These are phyloP conservation scores for Fusarium citri DNA, from an alignment of 2,329 filamentous ascomycete genomes.

Conservation along the genomic window DNA sequence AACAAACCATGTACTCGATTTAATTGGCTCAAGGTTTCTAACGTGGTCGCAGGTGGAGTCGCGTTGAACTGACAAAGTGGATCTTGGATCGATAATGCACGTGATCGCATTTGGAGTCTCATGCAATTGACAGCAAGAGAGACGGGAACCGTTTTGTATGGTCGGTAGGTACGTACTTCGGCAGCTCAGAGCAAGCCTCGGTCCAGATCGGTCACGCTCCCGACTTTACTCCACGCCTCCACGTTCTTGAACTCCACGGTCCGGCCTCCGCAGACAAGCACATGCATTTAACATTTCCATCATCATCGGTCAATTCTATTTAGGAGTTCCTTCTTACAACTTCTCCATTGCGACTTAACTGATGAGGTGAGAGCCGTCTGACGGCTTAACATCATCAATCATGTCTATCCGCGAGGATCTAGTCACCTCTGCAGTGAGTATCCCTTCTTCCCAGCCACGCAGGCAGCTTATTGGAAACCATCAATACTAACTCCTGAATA, in stretches of 20 bases:
- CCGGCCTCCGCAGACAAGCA: conserved; percentile 43
- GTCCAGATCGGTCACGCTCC: conserved; percentile 47
- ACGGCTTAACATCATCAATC: conserved; percentile 45
- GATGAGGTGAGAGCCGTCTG: conserved; percentile 42
- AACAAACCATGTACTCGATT: conserved; percentile 50
- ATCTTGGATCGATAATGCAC: conserved; percentile 5
- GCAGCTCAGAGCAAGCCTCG: conserved; percentile 46
- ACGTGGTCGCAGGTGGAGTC: conserved; percentile 16
- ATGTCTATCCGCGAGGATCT: conserved; percentile 96
- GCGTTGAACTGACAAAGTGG: conserved; percentile 30
- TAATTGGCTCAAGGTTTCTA: conserved; percentile 45
- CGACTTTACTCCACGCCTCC: conserved; percentile 43
- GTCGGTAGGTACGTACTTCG: conserved; percentile 33
- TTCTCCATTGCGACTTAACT: conserved; percentile 25
- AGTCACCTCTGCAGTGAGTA: conserved; percentile 79
- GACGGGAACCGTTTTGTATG: conserved; percentile 1
- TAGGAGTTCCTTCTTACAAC: conserved; percentile 4
- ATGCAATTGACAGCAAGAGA: not conserved
- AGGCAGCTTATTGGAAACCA: conserved; percentile 3
- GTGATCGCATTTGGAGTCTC: conserved; percentile 20
- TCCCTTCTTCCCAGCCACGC: conserved; percentile 15
- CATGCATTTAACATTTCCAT: conserved; percentile 45
- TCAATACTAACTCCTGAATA: conserved; percentile 37
- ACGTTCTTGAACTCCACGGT: conserved; percentile 35
- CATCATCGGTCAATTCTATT: conserved; percentile 28